A percentile compares a stretch with the other conserved stretches of the same genome.
Evolutionary conservation across 2,329 filamentous ascomycete species (phyloP).

Genomic region (Colletotrichum abscissum): DNA sequence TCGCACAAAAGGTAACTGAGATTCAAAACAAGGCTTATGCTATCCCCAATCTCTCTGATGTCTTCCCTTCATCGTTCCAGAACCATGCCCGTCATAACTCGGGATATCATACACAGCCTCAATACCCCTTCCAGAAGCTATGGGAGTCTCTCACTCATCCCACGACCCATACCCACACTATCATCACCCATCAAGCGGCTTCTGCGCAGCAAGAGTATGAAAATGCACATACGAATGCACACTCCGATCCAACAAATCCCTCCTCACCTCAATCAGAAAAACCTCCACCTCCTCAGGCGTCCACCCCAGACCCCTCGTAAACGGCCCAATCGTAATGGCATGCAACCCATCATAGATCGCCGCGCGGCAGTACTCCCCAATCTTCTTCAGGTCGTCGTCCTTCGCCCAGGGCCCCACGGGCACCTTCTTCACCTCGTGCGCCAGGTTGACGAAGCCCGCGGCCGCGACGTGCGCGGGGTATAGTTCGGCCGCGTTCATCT

Average conservation of each 20-base stretch:
- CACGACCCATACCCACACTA: too few species aligned
- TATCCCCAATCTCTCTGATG: too few species aligned
- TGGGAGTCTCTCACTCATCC: too few species aligned
- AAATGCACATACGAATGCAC: slow-evolving; percentile 27
- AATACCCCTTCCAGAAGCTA: too few species aligned
- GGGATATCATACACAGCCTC: too few species aligned
- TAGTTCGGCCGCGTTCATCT: slow-evolving; percentile 52
- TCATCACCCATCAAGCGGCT: background rate
- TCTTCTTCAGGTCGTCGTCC: slow-evolving; percentile 53
- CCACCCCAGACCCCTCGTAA: slow-evolving; percentile 52
- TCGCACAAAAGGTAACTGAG: too few species aligned
- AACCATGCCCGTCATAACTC: too few species aligned
- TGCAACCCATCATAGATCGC: slow-evolving; percentile 52
- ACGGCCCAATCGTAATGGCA: slow-evolving; percentile 55
- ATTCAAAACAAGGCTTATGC: too few species aligned
- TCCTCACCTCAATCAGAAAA: slow-evolving; percentile 14
- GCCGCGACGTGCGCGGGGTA: slow-evolving; percentile 51
- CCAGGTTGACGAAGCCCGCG: slow-evolving; percentile 66
- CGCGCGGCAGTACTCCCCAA: slow-evolving; percentile 58
- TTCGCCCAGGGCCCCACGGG: slow-evolving; percentile 66
- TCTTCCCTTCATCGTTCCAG: too few species aligned
- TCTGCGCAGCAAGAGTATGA: slow-evolving; percentile 2
- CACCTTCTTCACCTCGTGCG: slow-evolving; percentile 62
- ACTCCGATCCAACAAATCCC: slow-evolving; percentile 2
- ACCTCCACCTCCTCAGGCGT: slow-evolving; percentile 61